These are phyloP conservation scores for Lentinula sp. DNA, from an alignment of 768 basidiomycete species.

Conservation along the genomic window DNA sequence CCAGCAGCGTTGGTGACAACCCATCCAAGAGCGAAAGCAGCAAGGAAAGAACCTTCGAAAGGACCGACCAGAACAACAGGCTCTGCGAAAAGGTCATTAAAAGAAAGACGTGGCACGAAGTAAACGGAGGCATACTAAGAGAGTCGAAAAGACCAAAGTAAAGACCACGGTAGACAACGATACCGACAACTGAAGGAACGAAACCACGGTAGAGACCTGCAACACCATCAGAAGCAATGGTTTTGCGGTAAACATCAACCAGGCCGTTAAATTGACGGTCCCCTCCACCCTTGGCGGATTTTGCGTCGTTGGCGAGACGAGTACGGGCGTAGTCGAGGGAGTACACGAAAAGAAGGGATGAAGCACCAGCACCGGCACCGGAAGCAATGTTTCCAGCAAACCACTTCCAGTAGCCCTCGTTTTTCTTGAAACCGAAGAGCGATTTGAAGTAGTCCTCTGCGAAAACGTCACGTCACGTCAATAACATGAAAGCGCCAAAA, in stretches of 20 bases:
- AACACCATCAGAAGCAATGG: conserved; percentile 74
- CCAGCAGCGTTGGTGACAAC: conserved; percentile 83
- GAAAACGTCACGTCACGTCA: not conserved
- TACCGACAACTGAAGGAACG: conserved; percentile 80
- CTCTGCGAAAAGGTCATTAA: conserved; percentile 32
- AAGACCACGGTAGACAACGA: conserved; percentile 84
- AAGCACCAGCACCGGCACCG: conserved; percentile 83
- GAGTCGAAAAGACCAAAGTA: conserved; percentile 79
- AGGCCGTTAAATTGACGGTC: conserved; percentile 83
- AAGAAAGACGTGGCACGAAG: conserved; percentile 9
- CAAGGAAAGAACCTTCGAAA: conserved; percentile 74
- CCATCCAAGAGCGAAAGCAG: conserved; percentile 81
- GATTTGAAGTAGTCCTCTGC: conserved; percentile 82
- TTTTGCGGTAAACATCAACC: conserved; percentile 80
- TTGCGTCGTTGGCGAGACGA: conserved; percentile 78
- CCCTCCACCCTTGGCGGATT: conserved; percentile 65
- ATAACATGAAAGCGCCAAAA: not conserved
- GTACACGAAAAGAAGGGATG: conserved; percentile 84
- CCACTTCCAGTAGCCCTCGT: conserved; percentile 82
- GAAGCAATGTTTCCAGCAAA: conserved; percentile 80
- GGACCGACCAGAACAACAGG: conserved; percentile 78
- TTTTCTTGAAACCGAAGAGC: conserved; percentile 83
- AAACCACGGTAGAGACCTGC: conserved; percentile 88
- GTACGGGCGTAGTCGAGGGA: conserved; percentile 88
- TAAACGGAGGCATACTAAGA: conserved; percentile 37